Base-by-base conservation (phyloP, 2,329 filamentous ascomycete genomes). In the Drechslera avenae region DNA sequence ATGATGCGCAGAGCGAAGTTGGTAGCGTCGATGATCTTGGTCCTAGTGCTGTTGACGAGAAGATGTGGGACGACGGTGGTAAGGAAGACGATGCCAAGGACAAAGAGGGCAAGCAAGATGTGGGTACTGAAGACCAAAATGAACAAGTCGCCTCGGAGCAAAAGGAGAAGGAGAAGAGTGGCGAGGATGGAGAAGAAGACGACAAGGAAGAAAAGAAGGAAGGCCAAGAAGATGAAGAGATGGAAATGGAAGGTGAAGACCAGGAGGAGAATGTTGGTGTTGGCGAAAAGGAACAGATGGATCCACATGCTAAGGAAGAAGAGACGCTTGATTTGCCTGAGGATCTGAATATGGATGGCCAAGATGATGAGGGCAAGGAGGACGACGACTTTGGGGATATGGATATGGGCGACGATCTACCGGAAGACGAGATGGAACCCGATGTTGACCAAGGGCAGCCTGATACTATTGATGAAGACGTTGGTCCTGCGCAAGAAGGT, bases 31-130 rank as follows among this genome's bases (percentile, higher is more conserved):
- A 97, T 75, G 91, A 96, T 64, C 79, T 96, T 34, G 93, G 96
- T 62, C 88, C 91, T 10, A 89, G 86, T 13, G 90, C 93, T 16
- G 89, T 97, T 1, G 95, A 99, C 69, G 95, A 99, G 77, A 99
- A 97, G 79, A 91, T 97, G 83, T 99, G 94, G 94, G 92, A 99
- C 73, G 92, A 91, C 32, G 86, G 87, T 37, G 87, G 90, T 35
- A 81, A 87, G 39, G 83, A 92, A 36, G 86, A 92, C 39, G 86
- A 89, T 1, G 88, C 93, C 39, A 94, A 94, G 61, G 89, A 97
- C 36, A 88, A 90, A 66, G 80, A 90, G 66, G 87, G 85, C 5
- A 86, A 91, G 46, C 82, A 77, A 9, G 73, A 72, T 34, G 68
- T 77, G 35, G 78, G 75, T 61, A 83, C 75, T 59, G 79, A 62